phyloP scores from a whole-genome alignment of 2,329 filamentous ascomycete genomes.

The Hypoxylon sp. region DNA sequence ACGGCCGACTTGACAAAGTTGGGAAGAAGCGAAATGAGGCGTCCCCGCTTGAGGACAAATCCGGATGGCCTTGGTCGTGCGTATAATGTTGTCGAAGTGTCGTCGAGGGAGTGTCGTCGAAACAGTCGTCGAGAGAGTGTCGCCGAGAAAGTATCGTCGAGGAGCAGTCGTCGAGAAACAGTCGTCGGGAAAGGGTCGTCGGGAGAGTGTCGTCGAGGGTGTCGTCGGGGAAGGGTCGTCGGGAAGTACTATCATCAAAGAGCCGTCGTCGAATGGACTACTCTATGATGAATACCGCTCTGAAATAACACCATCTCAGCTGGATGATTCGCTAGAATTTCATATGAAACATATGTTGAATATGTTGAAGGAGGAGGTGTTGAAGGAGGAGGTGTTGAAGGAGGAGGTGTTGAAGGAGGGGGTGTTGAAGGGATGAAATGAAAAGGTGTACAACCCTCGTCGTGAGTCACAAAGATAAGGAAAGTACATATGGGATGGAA shows the following conservation, averaged over 20 bases:
- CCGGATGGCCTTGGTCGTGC: no score
- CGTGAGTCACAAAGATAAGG: not conserved
- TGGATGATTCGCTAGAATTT: not conserved
- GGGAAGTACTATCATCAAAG: not conserved
- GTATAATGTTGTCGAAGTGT: not conserved
- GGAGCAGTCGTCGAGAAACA: not conserved
- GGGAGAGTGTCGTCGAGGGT: not conserved
- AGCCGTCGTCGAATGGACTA: not conserved
- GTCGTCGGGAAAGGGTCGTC: not conserved
- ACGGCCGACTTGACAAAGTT: conserved; percentile 5
- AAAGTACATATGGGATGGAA: not conserved
- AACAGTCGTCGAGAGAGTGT: not conserved
- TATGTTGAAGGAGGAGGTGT: conserved; percentile 1
- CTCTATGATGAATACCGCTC: not conserved
- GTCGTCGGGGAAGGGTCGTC: not conserved
- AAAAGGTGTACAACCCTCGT: not conserved
- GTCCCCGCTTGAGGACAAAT: no score
- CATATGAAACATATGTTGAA: not conserved
- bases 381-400: not conserved
- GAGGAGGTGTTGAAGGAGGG: not conserved
- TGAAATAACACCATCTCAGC: not conserved
- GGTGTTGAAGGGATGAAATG: not conserved
- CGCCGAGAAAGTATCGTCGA: not conserved
- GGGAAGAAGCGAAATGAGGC: not conserved
- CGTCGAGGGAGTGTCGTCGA: not conserved